Base-by-base conservation (phyloP, 768 basidiomycete species). In the Ramaria sp. region DNA sequence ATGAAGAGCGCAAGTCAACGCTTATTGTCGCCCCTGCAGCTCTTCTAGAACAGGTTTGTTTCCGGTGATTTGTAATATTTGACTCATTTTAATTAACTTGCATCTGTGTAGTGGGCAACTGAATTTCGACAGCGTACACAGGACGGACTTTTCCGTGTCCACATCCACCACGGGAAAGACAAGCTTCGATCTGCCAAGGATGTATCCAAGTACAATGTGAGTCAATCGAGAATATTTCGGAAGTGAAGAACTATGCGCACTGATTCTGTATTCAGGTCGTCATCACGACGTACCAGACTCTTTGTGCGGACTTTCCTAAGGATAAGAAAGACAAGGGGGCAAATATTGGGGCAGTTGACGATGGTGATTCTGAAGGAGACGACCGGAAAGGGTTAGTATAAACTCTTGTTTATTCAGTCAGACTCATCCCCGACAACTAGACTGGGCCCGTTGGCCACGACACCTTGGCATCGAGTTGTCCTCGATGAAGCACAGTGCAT, bases 401-500 rank as follows among this genome's bases (percentile, higher is more conserved):
- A 45, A 32, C n/a, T 22, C 15, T 54, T 6, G 12, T 51, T 42
- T 28, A 22, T 27, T 6, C 24, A n/a, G 7, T 50, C 39, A 52
- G 10, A 16, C 18, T 32, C 30, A 27, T 47, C 37, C 44, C 22
- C 28, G 3, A 43, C 9, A 44, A n/a, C 25, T 45, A 15, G 28
- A 38, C 79, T 81, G 22, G 88, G 88, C 2, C 66, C 81, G 3
- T 66, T 90, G 13, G 76, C 82, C 1, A 72, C 73, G 30, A 73
- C 76, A 50, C 74, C 72, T 27, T 92, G 83, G 70, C 83, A 77
- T 61, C 77, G 88, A 7, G 78, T 82, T 28, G 71, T 90, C 53
- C 75, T 85, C 3, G 89, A 92, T 60, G 89, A 92, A 63, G 84
- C 85, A 0, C 86, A 87, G 61, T 83, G 81, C 61, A 82, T 85